These are phyloP conservation scores for Aspergillus affinis DNA, from an alignment of 495 filamentous ascomycete species.

Conservation along the genomic window DNA sequence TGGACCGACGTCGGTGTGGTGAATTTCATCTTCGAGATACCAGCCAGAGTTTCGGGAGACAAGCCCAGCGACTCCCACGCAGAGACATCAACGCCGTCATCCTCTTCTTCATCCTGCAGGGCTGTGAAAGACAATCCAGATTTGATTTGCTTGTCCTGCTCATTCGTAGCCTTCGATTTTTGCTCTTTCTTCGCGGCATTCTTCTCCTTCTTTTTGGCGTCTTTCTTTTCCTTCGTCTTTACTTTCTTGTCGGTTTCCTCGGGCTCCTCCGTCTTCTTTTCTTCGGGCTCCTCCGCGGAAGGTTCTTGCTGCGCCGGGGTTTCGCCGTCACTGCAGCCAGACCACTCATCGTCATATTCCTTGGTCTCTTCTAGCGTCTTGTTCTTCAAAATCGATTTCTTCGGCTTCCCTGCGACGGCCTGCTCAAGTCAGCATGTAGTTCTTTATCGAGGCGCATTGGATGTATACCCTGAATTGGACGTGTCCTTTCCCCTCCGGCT, in stretches of 20 bases:
- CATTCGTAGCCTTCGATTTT: slow-evolving; percentile 30
- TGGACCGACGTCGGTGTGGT: slow-evolving; percentile 79
- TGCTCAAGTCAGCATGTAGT: slow-evolving; percentile 13
- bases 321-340: slow-evolving; percentile 51
- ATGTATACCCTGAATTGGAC: slow-evolving; percentile 49
- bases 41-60: slow-evolving; percentile 63
- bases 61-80: slow-evolving; percentile 74
- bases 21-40: slow-evolving; percentile 79
- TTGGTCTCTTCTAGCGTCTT: slow-evolving; percentile 16
- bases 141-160: slow-evolving; percentile 28
- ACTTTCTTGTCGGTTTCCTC: slow-evolving; percentile 22
- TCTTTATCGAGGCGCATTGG: not conserved
- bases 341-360: slow-evolving; percentile 53
- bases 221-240: slow-evolving; percentile 33
- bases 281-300: slow-evolving; percentile 19
- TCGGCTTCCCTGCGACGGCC: slow-evolving; percentile 38
- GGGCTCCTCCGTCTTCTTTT: slow-evolving; percentile 25
- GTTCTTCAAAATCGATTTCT: slow-evolving; percentile 38
- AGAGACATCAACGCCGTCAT: slow-evolving; percentile 56
- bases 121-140: slow-evolving; percentile 39
- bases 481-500: slow-evolving; percentile 31
- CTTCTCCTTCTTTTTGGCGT: slow-evolving; percentile 34
- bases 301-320: slow-evolving; percentile 23
- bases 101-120: slow-evolving; percentile 42
- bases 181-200: slow-evolving; percentile 31